Conservation (phyloP, 768 basidiomycete species). For the Panellus pusillus region DNA sequence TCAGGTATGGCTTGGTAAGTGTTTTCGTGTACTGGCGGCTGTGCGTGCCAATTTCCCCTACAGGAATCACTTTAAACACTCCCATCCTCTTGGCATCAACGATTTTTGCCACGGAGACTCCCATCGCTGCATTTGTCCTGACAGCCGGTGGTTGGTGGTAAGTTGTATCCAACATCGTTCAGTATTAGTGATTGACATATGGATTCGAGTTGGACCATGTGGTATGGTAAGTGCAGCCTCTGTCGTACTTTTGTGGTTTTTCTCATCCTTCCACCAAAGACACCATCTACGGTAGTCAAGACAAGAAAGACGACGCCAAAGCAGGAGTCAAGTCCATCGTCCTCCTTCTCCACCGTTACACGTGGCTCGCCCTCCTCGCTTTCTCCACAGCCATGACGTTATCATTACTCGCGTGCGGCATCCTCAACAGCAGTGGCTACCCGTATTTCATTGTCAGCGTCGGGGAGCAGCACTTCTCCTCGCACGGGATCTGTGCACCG, state of each 20-base stretch:
- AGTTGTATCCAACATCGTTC: neutral
- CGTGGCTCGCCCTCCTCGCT: slow-evolving; percentile 41
- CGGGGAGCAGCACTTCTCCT: slow-evolving; percentile 18
- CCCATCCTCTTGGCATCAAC: neutral
- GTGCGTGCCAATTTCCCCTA: neutral
- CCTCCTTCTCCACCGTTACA: slow-evolving; percentile 46
- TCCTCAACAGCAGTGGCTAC: slow-evolving; percentile 38
- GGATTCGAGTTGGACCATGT: slow-evolving; percentile 1
- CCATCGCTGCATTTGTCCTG: neutral
- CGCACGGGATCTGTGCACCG: neutral
- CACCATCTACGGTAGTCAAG: slow-evolving; percentile 58
- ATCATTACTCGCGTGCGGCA: slow-evolving; percentile 39
- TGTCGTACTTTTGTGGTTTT: neutral
- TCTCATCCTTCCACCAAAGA: slow-evolving; percentile 26
- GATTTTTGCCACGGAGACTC: neutral
- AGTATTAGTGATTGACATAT: neutral
- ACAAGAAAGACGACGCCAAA: slow-evolving; percentile 53
- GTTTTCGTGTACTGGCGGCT: neutral
- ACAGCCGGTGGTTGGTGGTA: neutral
- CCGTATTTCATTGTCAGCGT: slow-evolving; percentile 32
- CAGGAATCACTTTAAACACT: slow-evolving; percentile 1
- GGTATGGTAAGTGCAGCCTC: neutral
- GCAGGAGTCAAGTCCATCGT: slow-evolving; percentile 59
- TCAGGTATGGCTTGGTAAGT: neutral
- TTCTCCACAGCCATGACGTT: slow-evolving; percentile 43